Conservation (phyloP, 768 basidiomycete species). For the Dacryopinax primogenitus region DNA sequence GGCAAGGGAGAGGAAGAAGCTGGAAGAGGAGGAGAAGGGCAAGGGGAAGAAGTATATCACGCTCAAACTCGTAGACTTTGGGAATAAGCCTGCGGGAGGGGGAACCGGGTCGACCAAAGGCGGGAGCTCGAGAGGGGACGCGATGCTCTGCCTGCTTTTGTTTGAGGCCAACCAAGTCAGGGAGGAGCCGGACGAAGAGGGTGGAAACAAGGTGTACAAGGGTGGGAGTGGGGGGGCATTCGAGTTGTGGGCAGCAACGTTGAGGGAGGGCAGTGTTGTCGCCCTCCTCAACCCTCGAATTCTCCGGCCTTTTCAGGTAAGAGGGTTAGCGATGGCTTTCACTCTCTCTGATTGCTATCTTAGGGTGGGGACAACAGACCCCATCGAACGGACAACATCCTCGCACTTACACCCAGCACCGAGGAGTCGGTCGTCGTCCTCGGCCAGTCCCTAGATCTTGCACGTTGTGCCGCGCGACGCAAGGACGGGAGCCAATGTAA, state of each 20-base stretch:
- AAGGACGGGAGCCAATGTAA: conserved; percentile 71
- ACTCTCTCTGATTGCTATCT: not conserved
- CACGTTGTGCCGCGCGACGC: conserved; percentile 65
- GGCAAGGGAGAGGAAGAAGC: conserved; percentile 28
- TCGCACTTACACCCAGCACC: conserved; percentile 77
- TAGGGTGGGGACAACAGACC: conserved; percentile 33
- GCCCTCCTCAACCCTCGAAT: conserved; percentile 80
- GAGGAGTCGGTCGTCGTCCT: conserved; percentile 70
- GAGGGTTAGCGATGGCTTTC: conserved; percentile 16
- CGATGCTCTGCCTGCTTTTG: conserved; percentile 64
- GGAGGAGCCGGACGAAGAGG: conserved; percentile 37
- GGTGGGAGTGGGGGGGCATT: conserved; percentile 91
- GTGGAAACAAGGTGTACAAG: conserved; percentile 46
- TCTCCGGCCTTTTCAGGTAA: conserved; percentile 72
- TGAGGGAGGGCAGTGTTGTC: conserved; percentile 80
- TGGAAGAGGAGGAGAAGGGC: conserved; percentile 29
- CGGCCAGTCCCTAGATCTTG: conserved; percentile 75
- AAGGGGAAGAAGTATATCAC: conserved; percentile 72
- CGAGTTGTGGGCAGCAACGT: conserved; percentile 61
- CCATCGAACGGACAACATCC: conserved; percentile 66
- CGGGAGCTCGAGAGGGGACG: conserved; percentile 61
- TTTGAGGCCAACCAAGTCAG: conserved; percentile 66
- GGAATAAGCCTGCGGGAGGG: conserved; percentile 38
- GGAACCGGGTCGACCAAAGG: conserved; percentile 32
- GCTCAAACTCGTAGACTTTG: conserved; percentile 73